Percentiles rank a stretch among this genome's conserved stretches.
phyloP scores from a whole-genome alignment of 2,329 filamentous ascomycete genomes.

The Aureobasidium namibiae region DNA sequence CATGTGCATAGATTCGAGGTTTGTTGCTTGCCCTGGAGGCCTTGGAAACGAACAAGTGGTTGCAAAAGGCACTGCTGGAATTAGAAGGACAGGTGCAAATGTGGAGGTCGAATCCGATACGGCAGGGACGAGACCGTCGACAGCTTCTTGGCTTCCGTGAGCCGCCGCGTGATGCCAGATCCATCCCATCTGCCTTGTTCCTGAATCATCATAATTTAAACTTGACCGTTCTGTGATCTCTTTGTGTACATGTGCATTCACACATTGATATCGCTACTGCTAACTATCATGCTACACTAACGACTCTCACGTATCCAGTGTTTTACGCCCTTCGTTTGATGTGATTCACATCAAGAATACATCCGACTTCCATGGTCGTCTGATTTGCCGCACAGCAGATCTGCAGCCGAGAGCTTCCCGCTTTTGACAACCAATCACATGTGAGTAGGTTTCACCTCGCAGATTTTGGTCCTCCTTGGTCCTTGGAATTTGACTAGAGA shows the following conservation, averaged over 20 bases:
- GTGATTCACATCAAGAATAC: neutral
- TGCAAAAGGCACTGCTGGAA: neutral
- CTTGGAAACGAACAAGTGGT: neutral
- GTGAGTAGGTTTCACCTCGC: neutral
- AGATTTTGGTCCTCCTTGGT: constrained; percentile 3
- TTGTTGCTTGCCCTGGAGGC: neutral
- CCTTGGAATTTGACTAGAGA: neutral
- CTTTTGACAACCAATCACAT: constrained; percentile 6
- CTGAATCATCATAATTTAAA: neutral
- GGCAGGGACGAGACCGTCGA: constrained; percentile 1
- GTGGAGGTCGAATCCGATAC: neutral
- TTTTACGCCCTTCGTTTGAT: neutral
- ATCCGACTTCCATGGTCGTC: too few relatives aligned
- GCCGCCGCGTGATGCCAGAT: constrained; percentile 9
- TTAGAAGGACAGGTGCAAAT: neutral
- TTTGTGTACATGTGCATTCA: neutral
- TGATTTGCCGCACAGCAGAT: constrained; percentile 7
- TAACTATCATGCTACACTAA: neutral
- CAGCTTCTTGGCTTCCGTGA: neutral
- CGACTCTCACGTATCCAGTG: neutral
- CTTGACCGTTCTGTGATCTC: neutral
- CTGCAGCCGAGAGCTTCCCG: constrained; percentile 9
- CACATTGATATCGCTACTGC: neutral
- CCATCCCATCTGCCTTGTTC: neutral
- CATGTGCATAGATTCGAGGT: neutral